Conservation (phyloP, 257 asterid species). For the Ilex asprella region DNA sequence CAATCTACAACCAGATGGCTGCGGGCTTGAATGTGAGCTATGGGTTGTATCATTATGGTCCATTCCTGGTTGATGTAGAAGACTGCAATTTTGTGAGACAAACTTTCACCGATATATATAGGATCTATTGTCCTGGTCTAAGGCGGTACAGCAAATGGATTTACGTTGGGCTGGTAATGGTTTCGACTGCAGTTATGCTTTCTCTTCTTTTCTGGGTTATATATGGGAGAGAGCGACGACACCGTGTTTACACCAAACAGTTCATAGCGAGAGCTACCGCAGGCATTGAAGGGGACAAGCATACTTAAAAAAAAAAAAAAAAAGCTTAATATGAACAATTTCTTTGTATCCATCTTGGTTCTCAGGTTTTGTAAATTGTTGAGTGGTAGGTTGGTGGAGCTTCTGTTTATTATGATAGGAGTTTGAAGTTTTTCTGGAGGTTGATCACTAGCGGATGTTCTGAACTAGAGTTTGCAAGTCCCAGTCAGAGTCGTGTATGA, state of each 20-base stretch:
- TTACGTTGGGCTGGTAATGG: constrained; percentile 64
- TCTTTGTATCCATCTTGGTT: not conserved
- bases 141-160: constrained; percentile 43
- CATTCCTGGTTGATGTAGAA: constrained; percentile 59
- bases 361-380: not conserved
- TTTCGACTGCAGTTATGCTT: constrained; percentile 60
- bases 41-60: constrained; percentile 55
- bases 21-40: constrained; percentile 64
- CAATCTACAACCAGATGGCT: constrained; percentile 52
- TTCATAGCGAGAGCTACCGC: constrained; percentile 18
- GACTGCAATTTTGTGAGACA: constrained; percentile 72
- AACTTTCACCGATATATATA: constrained; percentile 46
- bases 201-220: constrained; percentile 79
- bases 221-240: constrained; percentile 78
- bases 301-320: constrained; percentile 2
- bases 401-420: not conserved
- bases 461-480: too few relatives aligned
- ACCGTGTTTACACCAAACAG: constrained; percentile 59
- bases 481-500: too few relatives aligned
- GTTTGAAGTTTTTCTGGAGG: too few relatives aligned
- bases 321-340: not conserved
- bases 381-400: not conserved
- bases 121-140: constrained; percentile 56
- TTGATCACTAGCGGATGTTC: too few relatives aligned
- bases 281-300: constrained; percentile 30